Percentiles rank a stretch among this genome's conserved stretches.
Evolutionary conservation across 2,329 filamentous ascomycete genomes (phyloP).

Genomic region (Fusarium nelsonii): DNA sequence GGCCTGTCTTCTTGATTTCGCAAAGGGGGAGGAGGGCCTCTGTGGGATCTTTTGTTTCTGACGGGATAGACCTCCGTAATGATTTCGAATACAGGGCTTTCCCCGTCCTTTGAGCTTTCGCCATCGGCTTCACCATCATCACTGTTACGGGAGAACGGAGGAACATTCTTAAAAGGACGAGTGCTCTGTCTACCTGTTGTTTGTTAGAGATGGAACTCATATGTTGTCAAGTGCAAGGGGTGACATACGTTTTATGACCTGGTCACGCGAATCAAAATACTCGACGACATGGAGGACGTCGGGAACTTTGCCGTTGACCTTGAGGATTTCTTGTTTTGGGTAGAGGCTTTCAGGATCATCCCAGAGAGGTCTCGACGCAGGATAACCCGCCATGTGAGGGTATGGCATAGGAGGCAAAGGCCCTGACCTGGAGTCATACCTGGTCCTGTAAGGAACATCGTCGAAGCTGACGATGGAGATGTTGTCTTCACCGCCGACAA

Average conservation of each 20-base stretch:
- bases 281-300: constrained; percentile 59
- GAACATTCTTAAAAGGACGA: constrained; percentile 54
- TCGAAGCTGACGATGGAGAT: constrained; percentile 46
- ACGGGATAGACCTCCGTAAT: constrained; percentile 55
- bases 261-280: constrained; percentile 53
- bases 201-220: constrained; percentile 27
- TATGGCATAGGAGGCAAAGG: not conserved
- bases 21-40: constrained; percentile 11
- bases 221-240: not conserved
- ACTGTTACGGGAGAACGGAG: constrained; percentile 40
- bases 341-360: not conserved
- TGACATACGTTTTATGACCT: constrained; percentile 54
- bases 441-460: constrained; percentile 15
- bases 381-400: not conserved
- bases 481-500: constrained; percentile 30
- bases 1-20: constrained; percentile 44
- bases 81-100: constrained; percentile 59
- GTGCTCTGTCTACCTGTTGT: constrained; percentile 54
- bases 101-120: constrained; percentile 17
- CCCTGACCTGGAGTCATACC: not conserved
- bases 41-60: not conserved
- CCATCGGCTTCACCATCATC: constrained; percentile 36
- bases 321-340: constrained; percentile 33
- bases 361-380: not conserved
- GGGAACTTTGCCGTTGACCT: constrained; percentile 54